Base-by-base conservation (phyloP, 306 rosid species). In the Dalbergia oliveri region DNA sequence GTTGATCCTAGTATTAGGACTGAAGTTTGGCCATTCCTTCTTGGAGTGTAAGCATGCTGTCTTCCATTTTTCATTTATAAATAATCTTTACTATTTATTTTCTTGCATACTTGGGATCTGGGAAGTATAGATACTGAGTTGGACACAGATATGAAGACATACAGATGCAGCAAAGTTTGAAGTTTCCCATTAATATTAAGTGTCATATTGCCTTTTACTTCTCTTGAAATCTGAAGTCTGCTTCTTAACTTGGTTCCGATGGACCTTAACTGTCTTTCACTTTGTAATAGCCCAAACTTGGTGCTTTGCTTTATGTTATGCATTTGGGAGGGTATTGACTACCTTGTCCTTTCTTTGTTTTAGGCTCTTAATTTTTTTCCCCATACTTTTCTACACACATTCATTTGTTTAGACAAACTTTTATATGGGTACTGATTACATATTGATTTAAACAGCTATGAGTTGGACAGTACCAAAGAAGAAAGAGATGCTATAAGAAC, bases 11-110 rank as follows among this genome's bases (percentile, higher is more conserved):
- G 93, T 85, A 91, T 96, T 56, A 88, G 98, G 73, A 86, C 94
- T 31, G 98, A 93, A 82, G 99, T 93, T 82, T 96, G 99, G 99
- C 98, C 99, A 43, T 96, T 91, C 83, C 97, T 96, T 41, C 94
- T 96, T 66, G 99, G 99, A 96, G 97, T 93, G 99, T 96, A 89
- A 91, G 99, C 80, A 63, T 82, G 51, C 66, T 77, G 51, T 53
- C 44, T 37, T 56, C 75, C 64, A 57, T 47, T 72, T 37, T 84
- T 76, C 69, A 63, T 77, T 54, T 64, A 49, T 68, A 14, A 34
- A 11, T 69, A 37, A 72, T 62, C 16, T 26, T 69, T 50, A 26
- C 39, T 41, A 35, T 60, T 76, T 66, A 66, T 44, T 34, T 72
- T 43, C 80, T 56, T 54, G 34, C 53, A 12, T 83, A 33, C 69